Conservation (phyloP, 1,139 yeast genomes). For the Diutina siamensis region DNA sequence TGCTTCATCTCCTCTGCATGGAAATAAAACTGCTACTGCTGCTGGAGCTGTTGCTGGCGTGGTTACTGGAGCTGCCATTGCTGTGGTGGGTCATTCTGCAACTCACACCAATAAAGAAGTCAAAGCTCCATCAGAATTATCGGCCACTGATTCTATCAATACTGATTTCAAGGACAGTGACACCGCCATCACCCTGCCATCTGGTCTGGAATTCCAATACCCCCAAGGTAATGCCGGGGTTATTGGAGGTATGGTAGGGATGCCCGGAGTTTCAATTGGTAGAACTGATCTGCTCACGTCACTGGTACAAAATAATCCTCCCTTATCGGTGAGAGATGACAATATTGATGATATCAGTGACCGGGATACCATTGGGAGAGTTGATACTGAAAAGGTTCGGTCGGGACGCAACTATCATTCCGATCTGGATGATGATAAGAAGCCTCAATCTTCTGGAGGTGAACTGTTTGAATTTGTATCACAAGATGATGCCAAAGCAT, state of each 20-base stretch:
- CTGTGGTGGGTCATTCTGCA: not conserved
- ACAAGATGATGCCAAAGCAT: conserved; percentile 30
- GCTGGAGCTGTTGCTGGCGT: not conserved
- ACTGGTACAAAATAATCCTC: conserved; percentile 85
- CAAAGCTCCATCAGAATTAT: not conserved
- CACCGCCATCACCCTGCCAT: conserved; percentile 49
- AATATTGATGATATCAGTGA: conserved; percentile 48
- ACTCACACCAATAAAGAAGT: not conserved
- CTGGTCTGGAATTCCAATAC: conserved; percentile 41
- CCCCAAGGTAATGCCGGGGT: conserved; percentile 27
- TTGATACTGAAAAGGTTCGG: not conserved
- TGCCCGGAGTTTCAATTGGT: conserved; percentile 37
- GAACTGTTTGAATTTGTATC: conserved; percentile 44
- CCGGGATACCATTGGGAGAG: conserved; percentile 40
- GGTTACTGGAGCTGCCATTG: not conserved
- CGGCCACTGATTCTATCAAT: conserved; percentile 15
- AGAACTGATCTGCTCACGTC: conserved; percentile 76
- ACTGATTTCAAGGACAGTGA: conserved; percentile 25
- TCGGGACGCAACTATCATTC: not conserved
- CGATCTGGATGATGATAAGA: conserved; percentile 2
- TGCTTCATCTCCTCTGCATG: too few species aligned
- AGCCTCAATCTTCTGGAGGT: conserved; percentile 22
- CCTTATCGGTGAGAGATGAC: conserved; percentile 78
- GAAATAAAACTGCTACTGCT: not conserved
- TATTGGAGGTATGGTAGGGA: conserved; percentile 33